Percentiles rank a stretch among this genome's conserved stretches.
These are phyloP conservation scores for Cadophora gregata DNA, from an alignment of 2,329 filamentous ascomycete species.

Conservation along the genomic window DNA sequence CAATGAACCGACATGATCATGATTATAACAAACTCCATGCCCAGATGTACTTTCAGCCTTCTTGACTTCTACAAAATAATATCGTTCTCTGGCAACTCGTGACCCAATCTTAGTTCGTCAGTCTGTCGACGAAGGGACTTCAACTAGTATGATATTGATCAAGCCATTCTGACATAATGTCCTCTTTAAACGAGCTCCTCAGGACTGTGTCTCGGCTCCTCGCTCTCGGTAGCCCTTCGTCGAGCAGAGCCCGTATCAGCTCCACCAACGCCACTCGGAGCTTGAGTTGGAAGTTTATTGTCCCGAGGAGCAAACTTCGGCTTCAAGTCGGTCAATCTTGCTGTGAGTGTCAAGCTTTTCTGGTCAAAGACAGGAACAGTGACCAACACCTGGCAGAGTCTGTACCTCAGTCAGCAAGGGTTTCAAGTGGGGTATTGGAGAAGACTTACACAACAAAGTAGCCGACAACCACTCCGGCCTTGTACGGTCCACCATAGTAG, in stretches of 20 bases:
- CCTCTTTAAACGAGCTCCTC: constrained; percentile 20
- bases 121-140: neutral
- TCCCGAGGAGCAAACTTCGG: constrained; percentile 21
- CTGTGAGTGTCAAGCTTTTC: constrained; percentile 61
- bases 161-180: neutral
- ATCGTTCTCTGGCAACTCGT: neutral
- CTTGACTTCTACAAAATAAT: neutral
- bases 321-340: constrained; percentile 23
- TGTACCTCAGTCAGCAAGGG: constrained; percentile 1
- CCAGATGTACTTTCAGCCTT: neutral
- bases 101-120: neutral
- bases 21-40: neutral
- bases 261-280: neutral
- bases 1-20: neutral
- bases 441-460: constrained; percentile 33
- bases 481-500: constrained; percentile 20
- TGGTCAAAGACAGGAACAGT: constrained; percentile 72
- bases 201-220: constrained; percentile 19
- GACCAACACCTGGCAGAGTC: constrained; percentile 21
- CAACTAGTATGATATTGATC: no score
- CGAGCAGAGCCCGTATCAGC: constrained; percentile 23
- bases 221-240: constrained; percentile 18
- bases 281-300: constrained; percentile 21
- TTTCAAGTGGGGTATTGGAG: neutral
- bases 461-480: constrained; percentile 26